phyloP scores from a whole-genome alignment of 2,329 filamentous ascomycete species.

The Teratosphaeria destructans region DNA sequence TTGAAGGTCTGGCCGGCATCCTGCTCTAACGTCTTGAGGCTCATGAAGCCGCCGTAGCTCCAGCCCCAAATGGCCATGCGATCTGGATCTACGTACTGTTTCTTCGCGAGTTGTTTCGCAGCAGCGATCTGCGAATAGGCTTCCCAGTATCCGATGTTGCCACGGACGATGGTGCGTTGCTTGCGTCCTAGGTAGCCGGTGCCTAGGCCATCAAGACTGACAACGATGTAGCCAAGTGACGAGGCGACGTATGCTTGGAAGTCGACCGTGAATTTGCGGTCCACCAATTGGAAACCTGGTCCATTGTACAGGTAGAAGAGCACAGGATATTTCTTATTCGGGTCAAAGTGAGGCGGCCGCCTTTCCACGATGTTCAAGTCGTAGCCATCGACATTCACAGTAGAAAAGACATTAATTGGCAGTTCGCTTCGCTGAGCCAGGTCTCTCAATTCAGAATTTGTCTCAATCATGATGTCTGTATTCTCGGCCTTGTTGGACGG shows the following conservation, averaged over 20 bases:
- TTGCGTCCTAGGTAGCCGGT: conserved; percentile 84
- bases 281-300: conserved; percentile 81
- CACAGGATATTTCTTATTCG: conserved; percentile 73
- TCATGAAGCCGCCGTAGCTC: conserved; percentile 94
- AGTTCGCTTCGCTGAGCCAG: conserved; percentile 68
- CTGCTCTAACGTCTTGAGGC: conserved; percentile 85
- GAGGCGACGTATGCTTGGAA: conserved; percentile 87
- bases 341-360: conserved; percentile 76
- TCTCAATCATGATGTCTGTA: conserved; percentile 67
- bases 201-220: conserved; percentile 87
- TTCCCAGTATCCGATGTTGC: conserved; percentile 76
- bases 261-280: conserved; percentile 70
- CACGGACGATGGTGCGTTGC: conserved; percentile 70
- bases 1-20: conserved; percentile 84
- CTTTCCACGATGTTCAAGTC: conserved; percentile 68
- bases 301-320: conserved; percentile 93
- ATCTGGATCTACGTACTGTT: conserved; percentile 70
- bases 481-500: conserved; percentile 48
- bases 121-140: conserved; percentile 80
- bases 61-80: conserved; percentile 95
- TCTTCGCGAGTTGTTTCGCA: conserved; percentile 71
- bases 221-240: conserved; percentile 78
- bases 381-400: conserved; percentile 71
- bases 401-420: conserved; percentile 72
- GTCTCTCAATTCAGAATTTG: conserved; percentile 60